Base-by-base conservation (phyloP, 495 filamentous ascomycete species). In the Amphirosellinia nigrospora region DNA sequence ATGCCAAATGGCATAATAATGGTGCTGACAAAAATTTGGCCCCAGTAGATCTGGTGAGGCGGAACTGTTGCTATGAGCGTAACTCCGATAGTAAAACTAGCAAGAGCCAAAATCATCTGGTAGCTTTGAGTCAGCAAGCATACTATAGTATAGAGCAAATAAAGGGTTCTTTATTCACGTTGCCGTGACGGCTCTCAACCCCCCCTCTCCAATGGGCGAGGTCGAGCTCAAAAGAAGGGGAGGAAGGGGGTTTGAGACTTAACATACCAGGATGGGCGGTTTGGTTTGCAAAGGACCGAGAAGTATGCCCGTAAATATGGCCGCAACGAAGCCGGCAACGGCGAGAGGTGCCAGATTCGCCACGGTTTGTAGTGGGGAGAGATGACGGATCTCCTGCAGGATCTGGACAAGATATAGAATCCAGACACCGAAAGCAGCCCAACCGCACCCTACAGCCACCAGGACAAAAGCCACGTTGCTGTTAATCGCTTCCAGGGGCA, bases 341-440 rank as follows among this genome's bases (percentile, higher is more conserved):
- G 81, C 79, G 3, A 79, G 79, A 2, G 84, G 84, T 19, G 76
- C 65, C 62, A 86, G 78, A 70, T 86, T 79, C 0, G 86, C 87
- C 4, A 80, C 77, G 0, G 83, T 77, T 4, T 86, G 65, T 11
- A 90, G 74, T 0, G 84, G 82, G 16, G 79, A 66, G 5, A 80
- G 68, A 2, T 79, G 79, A 15, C 82, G 81, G 38, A 89, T 78
- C 16, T 79, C 78, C 58, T 86, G 80, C 67, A 89, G 70, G 72
- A 88, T 87, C 39, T 86, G 81, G 67, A 80, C 88, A 38, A 80
- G 76, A 73, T 91, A 91, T 74, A 82, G 90, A 65, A 87, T 76
- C 77, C 86, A 84, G 62, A 90, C 89, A 19, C 89, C 88, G 65
- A 91, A 91, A 68, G 80, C 83, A 64, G 81, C 82, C 90, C 89